These are phyloP conservation scores for Vitis hybrid DNA, from an alignment of 177 flowering plant genomes.

Conservation along the genomic window DNA sequence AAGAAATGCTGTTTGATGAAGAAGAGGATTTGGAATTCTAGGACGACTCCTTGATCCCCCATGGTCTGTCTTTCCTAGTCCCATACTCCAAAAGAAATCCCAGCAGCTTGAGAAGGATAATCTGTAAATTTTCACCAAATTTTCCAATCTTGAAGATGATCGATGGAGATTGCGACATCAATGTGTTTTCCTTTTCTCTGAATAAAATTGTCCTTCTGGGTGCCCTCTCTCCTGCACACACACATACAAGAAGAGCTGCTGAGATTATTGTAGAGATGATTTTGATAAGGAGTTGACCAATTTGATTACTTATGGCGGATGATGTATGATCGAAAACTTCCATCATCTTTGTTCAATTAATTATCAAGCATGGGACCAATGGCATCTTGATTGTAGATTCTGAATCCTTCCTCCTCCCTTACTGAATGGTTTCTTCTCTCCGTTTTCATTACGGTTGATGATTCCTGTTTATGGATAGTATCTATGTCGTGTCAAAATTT, in stretches of 20 bases:
- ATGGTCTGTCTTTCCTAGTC: neutral
- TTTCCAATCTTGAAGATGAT: neutral
- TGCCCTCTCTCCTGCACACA: constrained; percentile 19
- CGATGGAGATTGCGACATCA: neutral
- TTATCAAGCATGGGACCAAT: neutral
- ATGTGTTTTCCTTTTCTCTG: neutral
- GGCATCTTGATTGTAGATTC: neutral
- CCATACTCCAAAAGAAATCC: neutral
- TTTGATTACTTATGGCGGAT: constrained; percentile 4
- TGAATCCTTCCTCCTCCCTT: neutral
- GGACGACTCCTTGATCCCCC: neutral
- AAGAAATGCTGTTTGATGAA: constrained; percentile 36
- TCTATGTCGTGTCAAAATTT: too few relatives aligned
- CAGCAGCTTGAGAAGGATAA: neutral
- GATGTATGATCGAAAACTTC: constrained; percentile 10
- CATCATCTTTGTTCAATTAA: constrained; percentile 2
- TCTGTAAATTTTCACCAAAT: neutral
- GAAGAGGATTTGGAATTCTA: constrained; percentile 13
- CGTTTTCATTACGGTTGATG: too few relatives aligned
- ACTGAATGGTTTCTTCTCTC: too few relatives aligned
- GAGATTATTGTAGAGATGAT: constrained; percentile 10
- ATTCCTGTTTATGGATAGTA: too few relatives aligned
- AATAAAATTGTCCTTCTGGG: neutral
- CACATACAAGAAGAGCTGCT: constrained; percentile 15
- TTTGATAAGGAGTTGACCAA: neutral